A percentile compares a stretch with the other conserved stretches of the same genome.
Conservation (phyloP, 1,284 basidiomycete genomes). For the Anthracocystis walkeri region DNA sequence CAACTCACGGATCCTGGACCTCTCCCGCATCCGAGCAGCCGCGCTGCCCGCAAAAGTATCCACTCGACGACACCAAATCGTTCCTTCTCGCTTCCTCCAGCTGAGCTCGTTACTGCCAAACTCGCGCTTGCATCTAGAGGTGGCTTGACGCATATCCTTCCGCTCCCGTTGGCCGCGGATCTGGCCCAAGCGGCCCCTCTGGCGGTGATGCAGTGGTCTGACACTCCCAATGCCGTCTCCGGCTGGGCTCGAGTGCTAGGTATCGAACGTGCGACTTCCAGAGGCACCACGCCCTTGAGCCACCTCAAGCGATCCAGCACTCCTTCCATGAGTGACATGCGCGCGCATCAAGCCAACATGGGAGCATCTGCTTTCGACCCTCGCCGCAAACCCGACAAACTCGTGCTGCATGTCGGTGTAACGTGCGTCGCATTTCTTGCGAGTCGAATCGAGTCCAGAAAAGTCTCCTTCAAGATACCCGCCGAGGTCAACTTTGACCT, state of each 20-base stretch:
- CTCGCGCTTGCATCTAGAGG: conserved; percentile 44
- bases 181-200: conserved; percentile 31
- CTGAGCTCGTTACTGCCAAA: conserved; percentile 34
- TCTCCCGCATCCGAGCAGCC: conserved; percentile 1
- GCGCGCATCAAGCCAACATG: neutral
- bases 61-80: conserved; percentile 7
- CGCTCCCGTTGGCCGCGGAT: conserved; percentile 40
- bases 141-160: conserved; percentile 44
- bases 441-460: conserved; percentile 38
- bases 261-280: conserved; percentile 38
- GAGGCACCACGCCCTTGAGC: conserved; percentile 17
- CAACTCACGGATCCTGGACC: conserved; percentile 37
- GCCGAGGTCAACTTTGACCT: conserved; percentile 32
- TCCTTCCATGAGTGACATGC: neutral
- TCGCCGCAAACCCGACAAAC: conserved; percentile 16
- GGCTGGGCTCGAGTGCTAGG: conserved; percentile 52
- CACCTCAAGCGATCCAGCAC: conserved; percentile 17
- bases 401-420: conserved; percentile 39
- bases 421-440: conserved; percentile 45
- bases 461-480: conserved; percentile 30
- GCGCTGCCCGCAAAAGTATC: neutral
- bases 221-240: conserved; percentile 50
- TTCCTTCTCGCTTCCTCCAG: conserved; percentile 15
- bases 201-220: conserved; percentile 50
- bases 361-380: conserved; percentile 3